These are phyloP conservation scores for Lineolata rhizophorae DNA, from an alignment of 495 filamentous ascomycete genomes.

Conservation along the genomic window DNA sequence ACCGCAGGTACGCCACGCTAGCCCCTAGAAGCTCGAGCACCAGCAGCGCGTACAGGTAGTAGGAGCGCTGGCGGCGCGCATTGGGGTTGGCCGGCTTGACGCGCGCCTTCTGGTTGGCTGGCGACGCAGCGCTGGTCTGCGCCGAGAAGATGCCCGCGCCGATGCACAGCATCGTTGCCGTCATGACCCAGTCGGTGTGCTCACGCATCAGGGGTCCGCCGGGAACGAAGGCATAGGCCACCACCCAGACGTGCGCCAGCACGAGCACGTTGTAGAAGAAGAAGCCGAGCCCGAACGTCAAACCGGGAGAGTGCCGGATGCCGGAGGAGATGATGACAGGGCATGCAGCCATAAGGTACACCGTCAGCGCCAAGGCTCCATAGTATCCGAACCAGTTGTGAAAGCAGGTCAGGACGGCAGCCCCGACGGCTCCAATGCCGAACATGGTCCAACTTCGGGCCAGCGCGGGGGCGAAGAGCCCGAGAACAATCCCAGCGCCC, in stretches of 20 bases:
- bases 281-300: constrained; percentile 71
- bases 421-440: constrained; percentile 54
- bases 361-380: constrained; percentile 51
- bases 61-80: constrained; percentile 33
- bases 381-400: constrained; percentile 80
- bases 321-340: constrained; percentile 56
- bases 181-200: constrained; percentile 89
- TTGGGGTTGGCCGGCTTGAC: constrained; percentile 27
- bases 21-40: constrained; percentile 58
- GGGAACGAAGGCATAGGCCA: constrained; percentile 98
- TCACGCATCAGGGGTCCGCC: constrained; percentile 85
- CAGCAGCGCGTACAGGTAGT: constrained; percentile 53
- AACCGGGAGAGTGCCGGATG: constrained; percentile 48
- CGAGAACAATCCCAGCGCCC: constrained; percentile 60
- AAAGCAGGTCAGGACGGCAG: constrained; percentile 57
- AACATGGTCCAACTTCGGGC: constrained; percentile 63
- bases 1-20: constrained; percentile 71
- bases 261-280: constrained; percentile 77
- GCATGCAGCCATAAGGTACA: constrained; percentile 65
- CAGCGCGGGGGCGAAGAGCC: constrained; percentile 48
- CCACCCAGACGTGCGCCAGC: constrained; percentile 92
- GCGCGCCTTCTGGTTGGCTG: constrained; percentile 19
- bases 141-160: constrained; percentile 70
- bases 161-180: constrained; percentile 59
- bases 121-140: background rate